Evolutionary conservation across 2,329 filamentous ascomycete genomes (phyloP).

Genomic region (Hansfordia pulvinata): DNA sequence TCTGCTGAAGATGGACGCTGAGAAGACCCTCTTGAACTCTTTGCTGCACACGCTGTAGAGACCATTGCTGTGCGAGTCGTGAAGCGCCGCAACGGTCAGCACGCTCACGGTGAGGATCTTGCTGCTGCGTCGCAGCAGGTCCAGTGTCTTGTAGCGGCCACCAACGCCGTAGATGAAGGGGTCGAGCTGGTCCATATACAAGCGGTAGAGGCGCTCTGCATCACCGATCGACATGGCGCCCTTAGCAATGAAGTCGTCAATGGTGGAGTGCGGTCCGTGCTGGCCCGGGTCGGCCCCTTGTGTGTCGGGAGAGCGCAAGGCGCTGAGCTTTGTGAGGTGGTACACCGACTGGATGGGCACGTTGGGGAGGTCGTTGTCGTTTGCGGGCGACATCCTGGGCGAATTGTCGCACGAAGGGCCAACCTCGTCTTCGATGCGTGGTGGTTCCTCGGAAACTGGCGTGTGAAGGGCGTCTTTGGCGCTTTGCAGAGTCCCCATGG

Average conservation of each 20-base stretch:
- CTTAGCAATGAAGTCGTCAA: slow-evolving; percentile 26
- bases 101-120: slow-evolving; percentile 35
- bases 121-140: slow-evolving; percentile 38
- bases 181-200: slow-evolving; percentile 36
- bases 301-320: slow-evolving; percentile 19
- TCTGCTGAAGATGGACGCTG: slow-evolving; percentile 19
- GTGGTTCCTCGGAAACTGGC: slow-evolving; percentile 5
- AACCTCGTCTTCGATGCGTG: slow-evolving; percentile 3
- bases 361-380: slow-evolving; percentile 21
- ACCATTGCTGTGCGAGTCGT: slow-evolving; percentile 6
- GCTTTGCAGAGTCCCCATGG: slow-evolving; percentile 7
- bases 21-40: slow-evolving; percentile 8
- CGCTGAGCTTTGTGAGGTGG: slow-evolving; percentile 21
- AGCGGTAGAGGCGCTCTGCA: slow-evolving; percentile 34
- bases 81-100: slow-evolving; percentile 33
- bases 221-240: slow-evolving; percentile 30
- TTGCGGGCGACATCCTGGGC: slow-evolving; percentile 8
- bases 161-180: slow-evolving; percentile 35
- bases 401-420: slow-evolving; percentile 13
- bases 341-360: slow-evolving; percentile 25
- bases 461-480: slow-evolving; percentile 4
- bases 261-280: slow-evolving; percentile 1
- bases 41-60: slow-evolving; percentile 9
- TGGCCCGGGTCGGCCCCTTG: slow-evolving; percentile 2
- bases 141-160: slow-evolving; percentile 32